Evolutionary conservation across 257 asterid species (phyloP).

Genomic region (Oldenlandia corymbosa): DNA sequence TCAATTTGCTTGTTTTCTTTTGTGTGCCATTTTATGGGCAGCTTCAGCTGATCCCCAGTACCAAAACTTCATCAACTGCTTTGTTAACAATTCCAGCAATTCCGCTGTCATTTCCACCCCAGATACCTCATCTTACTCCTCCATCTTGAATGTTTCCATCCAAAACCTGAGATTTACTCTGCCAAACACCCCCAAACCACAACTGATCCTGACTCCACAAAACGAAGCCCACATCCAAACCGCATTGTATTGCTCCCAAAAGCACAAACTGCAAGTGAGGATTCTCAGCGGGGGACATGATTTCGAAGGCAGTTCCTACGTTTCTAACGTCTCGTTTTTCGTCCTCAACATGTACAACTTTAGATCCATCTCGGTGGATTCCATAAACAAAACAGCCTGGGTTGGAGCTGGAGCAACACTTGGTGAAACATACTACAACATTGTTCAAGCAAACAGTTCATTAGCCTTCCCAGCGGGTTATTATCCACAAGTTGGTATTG

Average conservation of each 20-base stretch:
- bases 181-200: not conserved
- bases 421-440: slow-evolving; percentile 7
- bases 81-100: not conserved
- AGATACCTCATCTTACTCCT: not conserved
- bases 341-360: slow-evolving; percentile 8
- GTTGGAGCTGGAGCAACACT: too few species aligned
- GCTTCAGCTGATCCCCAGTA: not conserved
- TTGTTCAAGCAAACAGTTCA: not conserved
- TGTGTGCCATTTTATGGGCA: not conserved
- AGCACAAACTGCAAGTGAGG: slow-evolving; percentile 2
- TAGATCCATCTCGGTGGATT: not conserved
- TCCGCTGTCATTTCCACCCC: slow-evolving; percentile 4
- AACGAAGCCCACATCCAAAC: not conserved
- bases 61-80: not conserved
- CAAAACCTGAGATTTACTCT: not conserved
- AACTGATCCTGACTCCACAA: slow-evolving; percentile 6
- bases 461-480: slow-evolving; percentile 7
- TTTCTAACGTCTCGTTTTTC: slow-evolving; percentile 7
- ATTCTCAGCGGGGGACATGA: slow-evolving; percentile 17
- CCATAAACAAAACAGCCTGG: slow-evolving; percentile 3
- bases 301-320: too few species aligned
- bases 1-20: not conserved
- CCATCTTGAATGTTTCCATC: not conserved
- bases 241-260: slow-evolving; percentile 8
- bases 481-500: slow-evolving; percentile 7